phyloP scores from a whole-genome alignment of 139 green algal species.

The Micractinium sp. region DNA sequence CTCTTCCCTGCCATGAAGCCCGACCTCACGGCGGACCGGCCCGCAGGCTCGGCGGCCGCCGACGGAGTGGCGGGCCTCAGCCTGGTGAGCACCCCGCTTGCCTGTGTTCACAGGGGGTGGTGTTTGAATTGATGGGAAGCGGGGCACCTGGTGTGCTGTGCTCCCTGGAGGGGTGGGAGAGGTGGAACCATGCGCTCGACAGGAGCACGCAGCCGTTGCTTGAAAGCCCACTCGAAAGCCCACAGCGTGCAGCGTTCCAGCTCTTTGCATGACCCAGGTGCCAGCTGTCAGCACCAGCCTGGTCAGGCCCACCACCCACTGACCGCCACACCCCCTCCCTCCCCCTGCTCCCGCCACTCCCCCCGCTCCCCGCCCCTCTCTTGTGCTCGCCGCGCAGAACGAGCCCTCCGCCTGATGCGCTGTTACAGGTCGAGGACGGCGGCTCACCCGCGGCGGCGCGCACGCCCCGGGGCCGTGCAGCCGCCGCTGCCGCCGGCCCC shows the following conservation, averaged over 20 bases:
- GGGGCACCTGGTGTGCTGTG: too few species aligned
- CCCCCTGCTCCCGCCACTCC: background rate
- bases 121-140: background rate
- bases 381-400: background rate
- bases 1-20: conserved; percentile 99
- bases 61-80: conserved; percentile 13
- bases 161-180: too few species aligned
- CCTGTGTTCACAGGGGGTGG: background rate
- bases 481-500: background rate
- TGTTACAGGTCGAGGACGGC: background rate
- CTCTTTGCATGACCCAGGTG: too few species aligned
- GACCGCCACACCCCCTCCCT: background rate
- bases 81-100: conserved; percentile 30
- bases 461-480: background rate
- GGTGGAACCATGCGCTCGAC: too few species aligned
- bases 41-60: background rate
- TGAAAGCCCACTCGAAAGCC: too few species aligned
- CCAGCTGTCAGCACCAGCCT: background rate
- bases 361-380: background rate
- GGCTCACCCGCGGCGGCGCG: background rate
- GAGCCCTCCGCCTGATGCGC: conserved; percentile 25
- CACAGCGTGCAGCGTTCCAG: too few species aligned
- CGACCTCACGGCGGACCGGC: conserved; percentile 46
- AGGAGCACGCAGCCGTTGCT: too few species aligned
- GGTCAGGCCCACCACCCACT: background rate